A percentile compares a stretch with the other conserved stretches of the same genome.
Conservation (phyloP, 768 basidiomycete species). For the Hortiboletus campestris region DNA sequence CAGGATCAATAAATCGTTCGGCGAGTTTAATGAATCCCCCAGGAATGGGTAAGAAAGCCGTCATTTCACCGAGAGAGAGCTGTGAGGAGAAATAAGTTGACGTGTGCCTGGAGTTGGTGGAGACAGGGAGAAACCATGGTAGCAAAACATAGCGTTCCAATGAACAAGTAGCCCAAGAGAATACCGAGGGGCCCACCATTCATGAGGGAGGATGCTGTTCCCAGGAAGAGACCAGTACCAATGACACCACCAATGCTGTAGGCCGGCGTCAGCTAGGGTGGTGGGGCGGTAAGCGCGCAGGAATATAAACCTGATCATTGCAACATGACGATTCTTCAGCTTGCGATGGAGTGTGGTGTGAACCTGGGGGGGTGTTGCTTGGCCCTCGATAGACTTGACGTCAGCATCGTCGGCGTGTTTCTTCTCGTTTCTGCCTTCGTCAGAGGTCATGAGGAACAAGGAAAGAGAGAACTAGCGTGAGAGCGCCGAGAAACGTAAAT, state of each 20-base stretch:
- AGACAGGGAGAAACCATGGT: background rate
- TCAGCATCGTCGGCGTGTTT: background rate
- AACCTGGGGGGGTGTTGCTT: background rate
- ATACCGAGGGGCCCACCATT: slow-evolving; percentile 3
- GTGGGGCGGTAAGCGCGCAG: background rate
- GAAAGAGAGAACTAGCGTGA: background rate
- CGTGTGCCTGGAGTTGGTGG: background rate
- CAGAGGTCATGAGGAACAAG: background rate
- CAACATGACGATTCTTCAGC: background rate
- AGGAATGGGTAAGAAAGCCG: background rate
- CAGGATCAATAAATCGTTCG: slow-evolving; percentile 2
- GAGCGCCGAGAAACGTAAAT: background rate
- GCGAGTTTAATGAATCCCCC: slow-evolving; percentile 6
- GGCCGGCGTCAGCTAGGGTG: background rate
- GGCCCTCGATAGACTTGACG: background rate
- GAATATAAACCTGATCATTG: background rate
- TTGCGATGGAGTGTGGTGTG: background rate
- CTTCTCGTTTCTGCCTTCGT: background rate
- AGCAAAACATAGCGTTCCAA: background rate
- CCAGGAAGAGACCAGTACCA: slow-evolving; percentile 3
- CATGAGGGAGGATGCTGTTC: background rate
- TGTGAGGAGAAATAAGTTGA: background rate
- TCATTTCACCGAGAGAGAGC: slow-evolving; percentile 5
- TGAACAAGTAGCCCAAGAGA: background rate
- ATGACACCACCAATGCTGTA: background rate